A percentile compares a stretch with the other conserved stretches of the same genome.
phyloP scores from a whole-genome alignment of 257 asterid species.

The Nicotiana tomentosiformis region DNA sequence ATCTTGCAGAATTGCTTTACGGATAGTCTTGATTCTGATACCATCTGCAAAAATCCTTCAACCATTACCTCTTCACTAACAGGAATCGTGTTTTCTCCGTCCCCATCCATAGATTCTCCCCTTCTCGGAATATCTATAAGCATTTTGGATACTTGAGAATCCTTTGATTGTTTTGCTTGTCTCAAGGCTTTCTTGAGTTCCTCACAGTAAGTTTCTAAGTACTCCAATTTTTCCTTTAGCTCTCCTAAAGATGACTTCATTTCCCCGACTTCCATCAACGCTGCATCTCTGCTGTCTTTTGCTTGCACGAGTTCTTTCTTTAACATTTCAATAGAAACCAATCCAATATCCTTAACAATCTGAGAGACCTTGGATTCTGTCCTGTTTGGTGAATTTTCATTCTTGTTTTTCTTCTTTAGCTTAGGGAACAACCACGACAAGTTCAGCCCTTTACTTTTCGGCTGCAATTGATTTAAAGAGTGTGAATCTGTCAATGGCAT shows the following conservation, averaged over 20 bases:
- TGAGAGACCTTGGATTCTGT: conserved; percentile 36
- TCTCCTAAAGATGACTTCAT: conserved; percentile 61
- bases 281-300: conserved; percentile 54
- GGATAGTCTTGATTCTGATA: conserved; percentile 75
- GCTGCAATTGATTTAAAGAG: conserved; percentile 52
- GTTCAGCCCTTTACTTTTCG: conserved; percentile 42
- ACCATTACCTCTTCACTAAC: conserved; percentile 67
- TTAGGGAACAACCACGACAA: conserved; percentile 73
- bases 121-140: conserved; percentile 28
- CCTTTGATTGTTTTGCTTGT: conserved; percentile 36
- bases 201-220: conserved; percentile 69
- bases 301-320: conserved; percentile 56
- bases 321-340: conserved; percentile 39
- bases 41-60: conserved; percentile 81
- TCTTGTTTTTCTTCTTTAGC: conserved; percentile 72
- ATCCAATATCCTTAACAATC: conserved; percentile 31
- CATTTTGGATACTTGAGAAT: conserved; percentile 24
- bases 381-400: conserved; percentile 26
- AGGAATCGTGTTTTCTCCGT: conserved; percentile 39
- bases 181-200: conserved; percentile 66
- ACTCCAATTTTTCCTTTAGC: conserved; percentile 54
- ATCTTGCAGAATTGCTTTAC: conserved; percentile 83
- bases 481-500: conserved; percentile 72
- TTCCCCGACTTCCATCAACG: conserved; percentile 52
- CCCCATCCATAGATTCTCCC: conserved; percentile 28